phyloP scores from a whole-genome alignment of 805 yeast genomes.

The Saturnispora gosingensis region DNA sequence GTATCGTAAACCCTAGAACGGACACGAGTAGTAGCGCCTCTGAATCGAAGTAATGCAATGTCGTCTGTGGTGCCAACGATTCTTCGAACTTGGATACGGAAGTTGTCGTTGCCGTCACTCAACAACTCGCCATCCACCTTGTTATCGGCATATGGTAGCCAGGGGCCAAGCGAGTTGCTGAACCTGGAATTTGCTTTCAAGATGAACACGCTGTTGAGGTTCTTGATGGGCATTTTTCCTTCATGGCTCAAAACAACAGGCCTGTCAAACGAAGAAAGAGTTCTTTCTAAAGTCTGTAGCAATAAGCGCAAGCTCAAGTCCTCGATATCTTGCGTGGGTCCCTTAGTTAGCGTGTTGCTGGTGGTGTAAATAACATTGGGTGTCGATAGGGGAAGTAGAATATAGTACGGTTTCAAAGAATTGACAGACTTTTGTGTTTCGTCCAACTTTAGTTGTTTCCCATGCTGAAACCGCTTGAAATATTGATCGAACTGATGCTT shows the following conservation, averaged over 20 bases:
- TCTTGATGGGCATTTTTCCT: conserved; percentile 31
- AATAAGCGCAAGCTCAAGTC: conserved; percentile 44
- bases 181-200: conserved; percentile 55
- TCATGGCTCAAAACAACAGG: conserved; percentile 33
- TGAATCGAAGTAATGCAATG: conserved; percentile 50
- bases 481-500: conserved; percentile 10
- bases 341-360: conserved; percentile 6
- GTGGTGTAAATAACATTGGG: conserved; percentile 53
- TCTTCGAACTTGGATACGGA: conserved; percentile 24
- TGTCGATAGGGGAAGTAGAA: conserved; percentile 60
- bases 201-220: conserved; percentile 48
- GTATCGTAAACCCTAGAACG: conserved; percentile 13
- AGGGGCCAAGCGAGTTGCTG: conserved; percentile 54
- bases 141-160: conserved; percentile 68
- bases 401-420: conserved; percentile 53
- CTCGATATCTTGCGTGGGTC: conserved; percentile 19
- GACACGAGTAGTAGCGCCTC: conserved; percentile 43
- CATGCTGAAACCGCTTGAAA: conserved; percentile 1
- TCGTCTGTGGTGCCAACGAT: conserved; percentile 15
- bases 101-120: conserved; percentile 35
- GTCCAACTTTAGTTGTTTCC: conserved; percentile 5
- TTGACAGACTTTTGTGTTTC: conserved; percentile 9
- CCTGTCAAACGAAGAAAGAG: conserved; percentile 15
- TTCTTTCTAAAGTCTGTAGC: conserved; percentile 48
- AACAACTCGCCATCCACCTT: conserved; percentile 59